Evolutionary conservation across 139 green algal species (phyloP), one percentile per base, ranked within the genome.

Genomic region (Zygnema circumcarinatum): DNA sequence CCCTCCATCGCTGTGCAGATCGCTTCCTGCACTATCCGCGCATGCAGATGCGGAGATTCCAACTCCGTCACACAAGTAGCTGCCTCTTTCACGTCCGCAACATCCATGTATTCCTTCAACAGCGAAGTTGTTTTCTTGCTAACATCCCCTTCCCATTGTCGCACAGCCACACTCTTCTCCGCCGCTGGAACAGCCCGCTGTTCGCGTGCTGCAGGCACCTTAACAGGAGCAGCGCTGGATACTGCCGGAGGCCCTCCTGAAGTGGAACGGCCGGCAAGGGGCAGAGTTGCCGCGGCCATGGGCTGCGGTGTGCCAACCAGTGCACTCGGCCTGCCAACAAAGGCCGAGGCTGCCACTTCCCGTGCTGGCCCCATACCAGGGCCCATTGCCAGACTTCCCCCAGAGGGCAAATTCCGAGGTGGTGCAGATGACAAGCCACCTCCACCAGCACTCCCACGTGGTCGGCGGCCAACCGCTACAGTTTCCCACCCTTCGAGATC

Each of bases 41-140:
- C 31, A 11, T 87, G 80, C 2, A 38, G 84, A 85, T 39, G 2
- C 35, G 82, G 82, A 32, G 56, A 25, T 22, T 53, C 36, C n/a
- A 90, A 53, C 54, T 92, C 88, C 52, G 84, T 22, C 78, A 93
- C 84, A 56, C 88, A 93, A 36, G 88, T 53, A 73, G 54, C 22
- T 38, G 88, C 88, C 76, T 92, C 88, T 54, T 85, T 87, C 36
- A 92, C n/a, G 42, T 92, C 86, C 7, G 33, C 2, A 53, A 82
- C 83, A 1, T 21, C 35, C 1, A 90, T 31, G 56, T 87, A 92
- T 75, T 92, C 88, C 79, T 91, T 54, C 1, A 92, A 32, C 29
- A 92, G 32, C 1, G 81, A 72, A 38, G 89, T 38, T 2, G 88
- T 47, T 74, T 92, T 92, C 40, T 41, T 84, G 54, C 74, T 53